Evolutionary conservation across 2,329 filamentous ascomycete species (phyloP).

Genomic region (Juglanconis juglandina): DNA sequence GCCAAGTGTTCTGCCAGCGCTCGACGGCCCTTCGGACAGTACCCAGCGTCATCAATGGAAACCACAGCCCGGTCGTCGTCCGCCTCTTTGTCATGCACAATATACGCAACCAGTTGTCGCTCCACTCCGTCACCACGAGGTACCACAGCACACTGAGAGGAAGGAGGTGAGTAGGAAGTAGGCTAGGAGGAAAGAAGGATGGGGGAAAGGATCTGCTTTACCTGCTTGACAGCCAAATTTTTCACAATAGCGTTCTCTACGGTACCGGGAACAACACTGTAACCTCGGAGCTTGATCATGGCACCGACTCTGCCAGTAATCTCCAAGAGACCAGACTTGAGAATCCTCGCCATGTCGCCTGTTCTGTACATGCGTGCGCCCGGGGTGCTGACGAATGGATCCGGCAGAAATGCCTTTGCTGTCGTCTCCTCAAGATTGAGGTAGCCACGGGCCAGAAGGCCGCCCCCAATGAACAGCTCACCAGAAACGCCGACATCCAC

Average conservation of each 20-base stretch:
- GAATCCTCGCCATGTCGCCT: slow-evolving; percentile 65
- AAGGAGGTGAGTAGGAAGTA: background rate
- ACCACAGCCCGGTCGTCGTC: slow-evolving; percentile 38
- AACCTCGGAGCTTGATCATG: slow-evolving; percentile 79
- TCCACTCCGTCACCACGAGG: slow-evolving; percentile 75
- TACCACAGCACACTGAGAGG: slow-evolving; percentile 61
- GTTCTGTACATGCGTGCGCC: slow-evolving; percentile 72
- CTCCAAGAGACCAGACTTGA: slow-evolving; percentile 66
- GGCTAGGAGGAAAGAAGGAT: background rate
- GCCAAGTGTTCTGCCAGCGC: slow-evolving; percentile 65
- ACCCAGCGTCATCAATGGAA: slow-evolving; percentile 66
- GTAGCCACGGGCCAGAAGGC: slow-evolving; percentile 70
- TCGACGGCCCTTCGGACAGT: slow-evolving; percentile 66
- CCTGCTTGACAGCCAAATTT: slow-evolving; percentile 60
- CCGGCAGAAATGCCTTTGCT: slow-evolving; percentile 64
- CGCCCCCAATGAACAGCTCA: slow-evolving; percentile 74
- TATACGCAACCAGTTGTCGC: slow-evolving; percentile 71
- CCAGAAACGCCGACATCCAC: slow-evolving; percentile 62
- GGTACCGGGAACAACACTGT: slow-evolving; percentile 73
- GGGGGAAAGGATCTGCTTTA: background rate
- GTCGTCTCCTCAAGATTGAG: slow-evolving; percentile 78
- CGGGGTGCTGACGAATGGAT: slow-evolving; percentile 58
- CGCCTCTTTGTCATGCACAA: slow-evolving; percentile 63
- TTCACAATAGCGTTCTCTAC: slow-evolving; percentile 71
- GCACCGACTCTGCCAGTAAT: slow-evolving; percentile 73